phyloP scores from a whole-genome alignment of 2,329 filamentous ascomycete species.

The Apiospora koreana region DNA sequence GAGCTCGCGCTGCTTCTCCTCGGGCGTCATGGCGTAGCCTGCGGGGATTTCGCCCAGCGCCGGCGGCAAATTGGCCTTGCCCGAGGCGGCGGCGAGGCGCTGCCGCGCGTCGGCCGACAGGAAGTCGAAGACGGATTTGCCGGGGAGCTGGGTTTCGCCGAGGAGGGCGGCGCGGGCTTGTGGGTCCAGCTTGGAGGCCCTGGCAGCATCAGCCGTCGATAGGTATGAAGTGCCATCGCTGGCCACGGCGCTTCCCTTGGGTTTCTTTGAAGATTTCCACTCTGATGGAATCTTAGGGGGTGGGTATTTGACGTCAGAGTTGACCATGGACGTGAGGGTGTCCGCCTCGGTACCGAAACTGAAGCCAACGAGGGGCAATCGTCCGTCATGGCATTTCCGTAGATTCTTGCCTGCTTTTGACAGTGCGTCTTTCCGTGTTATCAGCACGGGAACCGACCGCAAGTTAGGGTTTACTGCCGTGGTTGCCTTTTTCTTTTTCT shows the following conservation, averaged over 20 bases:
- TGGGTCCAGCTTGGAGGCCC: constrained; percentile 73
- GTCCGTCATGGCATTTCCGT: constrained; percentile 80
- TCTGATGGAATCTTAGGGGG: constrained; percentile 69
- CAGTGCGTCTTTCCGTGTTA: constrained; percentile 62
- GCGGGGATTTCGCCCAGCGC: constrained; percentile 74
- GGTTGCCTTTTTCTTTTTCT: constrained; percentile 55
- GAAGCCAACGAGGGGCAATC: constrained; percentile 76
- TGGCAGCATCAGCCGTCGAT: constrained; percentile 77
- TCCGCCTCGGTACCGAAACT: constrained; percentile 61
- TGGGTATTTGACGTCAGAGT: constrained; percentile 50
- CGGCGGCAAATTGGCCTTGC: constrained; percentile 74
- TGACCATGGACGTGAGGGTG: constrained; percentile 46
- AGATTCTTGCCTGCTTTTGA: constrained; percentile 46
- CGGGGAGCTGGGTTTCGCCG: constrained; percentile 78
- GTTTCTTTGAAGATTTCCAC: constrained; percentile 68
- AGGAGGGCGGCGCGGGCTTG: constrained; percentile 76
- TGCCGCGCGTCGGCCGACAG: constrained; percentile 77
- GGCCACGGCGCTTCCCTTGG: constrained; percentile 27
- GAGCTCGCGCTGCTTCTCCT: constrained; percentile 60
- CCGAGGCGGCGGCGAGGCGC: constrained; percentile 73
- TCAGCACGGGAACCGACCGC: constrained; percentile 70
- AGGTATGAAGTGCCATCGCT: constrained; percentile 44
- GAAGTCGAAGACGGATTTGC: constrained; percentile 96
- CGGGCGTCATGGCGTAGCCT: constrained; percentile 63
- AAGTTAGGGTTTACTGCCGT: constrained; percentile 64